phyloP scores from a whole-genome alignment of 108 stramenopile genomes.

The Discostella stelligeroides region DNA sequence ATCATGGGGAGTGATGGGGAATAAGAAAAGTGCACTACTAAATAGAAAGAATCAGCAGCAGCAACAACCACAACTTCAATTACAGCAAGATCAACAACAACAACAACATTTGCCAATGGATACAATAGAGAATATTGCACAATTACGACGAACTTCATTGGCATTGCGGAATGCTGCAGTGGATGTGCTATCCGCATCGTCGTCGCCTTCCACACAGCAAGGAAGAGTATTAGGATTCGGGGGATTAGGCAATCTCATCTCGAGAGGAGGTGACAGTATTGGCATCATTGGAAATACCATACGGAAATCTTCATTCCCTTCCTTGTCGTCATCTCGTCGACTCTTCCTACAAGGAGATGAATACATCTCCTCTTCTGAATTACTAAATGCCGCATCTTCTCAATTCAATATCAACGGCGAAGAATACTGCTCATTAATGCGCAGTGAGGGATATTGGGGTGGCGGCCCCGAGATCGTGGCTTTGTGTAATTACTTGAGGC shows the following conservation, averaged over 20 bases:
- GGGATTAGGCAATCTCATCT: not conserved
- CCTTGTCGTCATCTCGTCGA: not conserved
- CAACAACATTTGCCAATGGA: not conserved
- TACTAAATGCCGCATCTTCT: slow-evolving; percentile 46
- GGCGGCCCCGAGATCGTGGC: slow-evolving; percentile 83
- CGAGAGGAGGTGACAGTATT: not conserved
- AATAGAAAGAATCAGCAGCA: too few species aligned
- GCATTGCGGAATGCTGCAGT: slow-evolving; percentile 14
- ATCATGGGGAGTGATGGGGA: not conserved
- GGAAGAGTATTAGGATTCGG: not conserved
- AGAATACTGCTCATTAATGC: slow-evolving; percentile 64
- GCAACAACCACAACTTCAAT: slow-evolving; percentile 2
- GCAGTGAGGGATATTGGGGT: slow-evolving; percentile 64
- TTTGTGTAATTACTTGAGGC: slow-evolving; percentile 54
- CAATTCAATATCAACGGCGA: slow-evolving; percentile 55
- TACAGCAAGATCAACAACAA: not conserved
- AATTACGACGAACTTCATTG: slow-evolving; percentile 2
- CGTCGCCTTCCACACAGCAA: not conserved
- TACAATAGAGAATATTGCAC: not conserved
- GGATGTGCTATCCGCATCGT: not conserved
- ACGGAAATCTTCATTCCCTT: not conserved
- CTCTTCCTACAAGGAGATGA: slow-evolving; percentile 60
- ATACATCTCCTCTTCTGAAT: slow-evolving; percentile 38
- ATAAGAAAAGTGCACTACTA: not conserved
- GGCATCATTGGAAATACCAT: not conserved